These are phyloP conservation scores for Pseudoperonospora humuli DNA, from an alignment of 352 stramenopile species.

Conservation along the genomic window DNA sequence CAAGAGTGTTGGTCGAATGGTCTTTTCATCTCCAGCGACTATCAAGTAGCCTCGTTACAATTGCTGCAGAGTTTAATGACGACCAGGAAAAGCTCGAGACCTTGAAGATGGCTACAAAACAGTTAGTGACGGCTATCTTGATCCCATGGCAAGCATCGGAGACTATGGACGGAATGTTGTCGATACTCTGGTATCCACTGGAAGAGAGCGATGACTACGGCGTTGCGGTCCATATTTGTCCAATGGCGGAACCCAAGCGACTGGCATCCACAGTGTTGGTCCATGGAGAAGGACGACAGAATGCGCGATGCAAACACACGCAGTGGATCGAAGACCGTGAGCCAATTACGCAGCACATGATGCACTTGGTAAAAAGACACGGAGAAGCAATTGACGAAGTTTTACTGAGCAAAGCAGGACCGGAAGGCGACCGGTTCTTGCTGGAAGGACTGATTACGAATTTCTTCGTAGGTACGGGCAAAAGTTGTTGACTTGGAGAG, in stretches of 20 bases:
- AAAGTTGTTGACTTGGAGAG: background rate
- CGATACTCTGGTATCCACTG: slow-evolving; percentile 45
- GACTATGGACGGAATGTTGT: slow-evolving; percentile 48
- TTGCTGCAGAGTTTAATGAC: background rate
- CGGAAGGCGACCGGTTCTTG: slow-evolving; percentile 25
- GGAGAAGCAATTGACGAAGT: slow-evolving; percentile 44
- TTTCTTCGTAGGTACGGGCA: slow-evolving; percentile 62
- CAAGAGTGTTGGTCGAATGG: slow-evolving; percentile 33
- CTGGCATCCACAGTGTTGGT: slow-evolving; percentile 40
- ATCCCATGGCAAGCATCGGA: slow-evolving; percentile 2
- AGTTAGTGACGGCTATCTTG: slow-evolving; percentile 7
- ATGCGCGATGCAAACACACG: slow-evolving; percentile 60
- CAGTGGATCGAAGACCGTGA: slow-evolving; percentile 56
- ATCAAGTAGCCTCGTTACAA: slow-evolving; percentile 15
- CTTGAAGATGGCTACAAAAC: slow-evolving; percentile 9
- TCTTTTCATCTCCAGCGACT: slow-evolving; percentile 54
- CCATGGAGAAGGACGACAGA: slow-evolving; percentile 30
- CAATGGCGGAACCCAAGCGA: slow-evolving; percentile 41
- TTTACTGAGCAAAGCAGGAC: slow-evolving; percentile 29
- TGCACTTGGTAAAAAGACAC: slow-evolving; percentile 12
- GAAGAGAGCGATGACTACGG: slow-evolving; percentile 13
- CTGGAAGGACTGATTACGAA: slow-evolving; percentile 77
- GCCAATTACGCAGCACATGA: slow-evolving; percentile 34
- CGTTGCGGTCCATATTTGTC: slow-evolving; percentile 44
- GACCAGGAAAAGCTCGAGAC: slow-evolving; percentile 11